Percentiles rank a stretch among this genome's conserved stretches.
These are phyloP conservation scores for Tuber microsphaerosporum DNA, from an alignment of 495 filamentous ascomycete genomes.

Conservation along the genomic window DNA sequence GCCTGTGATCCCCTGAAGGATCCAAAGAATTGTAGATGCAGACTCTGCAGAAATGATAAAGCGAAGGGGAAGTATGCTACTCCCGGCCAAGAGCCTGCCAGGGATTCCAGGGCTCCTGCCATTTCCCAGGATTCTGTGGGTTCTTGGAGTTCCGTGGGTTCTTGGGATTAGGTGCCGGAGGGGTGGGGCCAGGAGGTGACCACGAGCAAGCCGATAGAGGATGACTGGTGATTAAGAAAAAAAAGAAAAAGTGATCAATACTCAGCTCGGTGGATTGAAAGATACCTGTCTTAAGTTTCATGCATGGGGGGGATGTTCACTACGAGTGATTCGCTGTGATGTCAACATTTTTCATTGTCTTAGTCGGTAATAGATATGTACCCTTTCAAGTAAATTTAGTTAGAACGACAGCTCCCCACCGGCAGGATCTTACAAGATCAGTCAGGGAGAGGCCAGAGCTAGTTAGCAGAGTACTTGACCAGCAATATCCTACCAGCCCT, in stretches of 20 bases:
- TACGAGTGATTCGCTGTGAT: not conserved
- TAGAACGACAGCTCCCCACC: too few relatives aligned
- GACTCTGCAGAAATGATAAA: not conserved
- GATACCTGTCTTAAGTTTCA: not conserved
- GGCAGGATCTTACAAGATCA: too few relatives aligned
- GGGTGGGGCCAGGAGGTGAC: not conserved
- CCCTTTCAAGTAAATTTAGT: not conserved
- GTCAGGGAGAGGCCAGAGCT: not conserved
- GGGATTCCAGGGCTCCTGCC: too few relatives aligned
- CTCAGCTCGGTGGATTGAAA: not conserved
- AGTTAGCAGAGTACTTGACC: not conserved
- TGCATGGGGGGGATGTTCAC: not conserved
- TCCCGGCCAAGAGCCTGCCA: too few relatives aligned
- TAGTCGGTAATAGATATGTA: not conserved
- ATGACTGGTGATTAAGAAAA: not conserved
- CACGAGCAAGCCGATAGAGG: too few relatives aligned
- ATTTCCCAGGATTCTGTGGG: too few relatives aligned
- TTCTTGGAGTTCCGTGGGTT: too few relatives aligned
- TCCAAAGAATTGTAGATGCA: not conserved
- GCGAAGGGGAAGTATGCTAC: not conserved
- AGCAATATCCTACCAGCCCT: not conserved
- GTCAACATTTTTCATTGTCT: not conserved
- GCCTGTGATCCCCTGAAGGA: not conserved
- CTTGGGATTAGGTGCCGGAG: too few relatives aligned
- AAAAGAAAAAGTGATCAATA: not conserved